phyloP scores from a whole-genome alignment of 2,329 filamentous ascomycete genomes.

The Trichoderma sp. region DNA sequence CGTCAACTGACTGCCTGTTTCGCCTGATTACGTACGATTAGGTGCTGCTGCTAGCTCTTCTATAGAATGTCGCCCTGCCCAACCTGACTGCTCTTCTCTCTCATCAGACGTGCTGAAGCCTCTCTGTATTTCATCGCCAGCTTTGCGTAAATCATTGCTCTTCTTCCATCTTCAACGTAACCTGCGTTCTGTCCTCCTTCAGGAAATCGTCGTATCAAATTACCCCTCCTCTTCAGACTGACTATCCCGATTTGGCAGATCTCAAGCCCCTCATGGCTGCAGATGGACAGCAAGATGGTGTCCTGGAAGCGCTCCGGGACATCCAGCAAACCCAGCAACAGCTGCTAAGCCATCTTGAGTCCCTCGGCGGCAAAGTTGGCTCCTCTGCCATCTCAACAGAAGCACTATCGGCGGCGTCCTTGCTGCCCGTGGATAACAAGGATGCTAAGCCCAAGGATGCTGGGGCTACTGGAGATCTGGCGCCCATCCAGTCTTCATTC shows the following conservation, averaged over 20 bases:
- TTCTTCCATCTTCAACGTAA: not conserved
- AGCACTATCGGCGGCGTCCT: conserved; percentile 1
- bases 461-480: not conserved
- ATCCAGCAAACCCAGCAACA: conserved; percentile 50
- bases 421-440: conserved; percentile 11
- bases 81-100: not conserved
- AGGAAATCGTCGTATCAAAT: not conserved
- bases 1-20: conserved; percentile 5
- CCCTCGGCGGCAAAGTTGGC: conserved; percentile 41
- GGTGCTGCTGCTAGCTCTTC: conserved; percentile 1
- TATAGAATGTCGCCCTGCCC: conserved; percentile 21
- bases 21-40: conserved; percentile 9
- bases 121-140: not conserved
- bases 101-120: not conserved
- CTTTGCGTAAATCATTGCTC: not conserved
- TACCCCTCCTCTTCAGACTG: conserved; percentile 2
- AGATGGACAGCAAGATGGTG: conserved; percentile 32
- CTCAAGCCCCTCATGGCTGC: conserved; percentile 35
- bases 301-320: conserved; percentile 43
- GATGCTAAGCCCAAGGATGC: not conserved
- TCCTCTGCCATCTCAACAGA: conserved; percentile 27
- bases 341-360: conserved; percentile 47
- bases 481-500: not conserved
- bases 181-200: not conserved
- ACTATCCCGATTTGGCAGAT: conserved; percentile 11